Evolutionary conservation across 1,284 basidiomycete genomes (phyloP).

Genomic region (Pyrrhoderma noxium): DNA sequence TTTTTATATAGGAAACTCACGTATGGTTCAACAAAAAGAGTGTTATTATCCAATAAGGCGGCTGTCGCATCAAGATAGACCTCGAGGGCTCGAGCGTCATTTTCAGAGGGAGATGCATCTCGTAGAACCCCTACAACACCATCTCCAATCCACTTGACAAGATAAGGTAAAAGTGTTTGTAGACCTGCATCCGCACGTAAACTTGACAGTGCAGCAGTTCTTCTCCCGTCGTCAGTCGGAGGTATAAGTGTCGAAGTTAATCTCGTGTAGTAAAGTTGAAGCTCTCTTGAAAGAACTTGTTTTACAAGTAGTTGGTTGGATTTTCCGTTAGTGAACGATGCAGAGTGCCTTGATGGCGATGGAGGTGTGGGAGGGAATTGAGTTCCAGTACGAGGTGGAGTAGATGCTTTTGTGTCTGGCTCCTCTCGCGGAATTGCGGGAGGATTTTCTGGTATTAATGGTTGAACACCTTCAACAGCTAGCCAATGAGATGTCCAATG

Average conservation of each 20-base stretch:
- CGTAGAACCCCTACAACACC: constrained; percentile 67
- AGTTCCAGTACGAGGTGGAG: constrained; percentile 26
- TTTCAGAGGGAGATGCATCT: constrained; percentile 51
- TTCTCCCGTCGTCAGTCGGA: constrained; percentile 52
- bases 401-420: constrained; percentile 23
- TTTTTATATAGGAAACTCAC: constrained; percentile 41
- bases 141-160: constrained; percentile 92
- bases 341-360: constrained; percentile 26
- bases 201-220: constrained; percentile 85
- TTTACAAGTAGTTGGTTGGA: constrained; percentile 72
- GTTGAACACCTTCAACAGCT: constrained; percentile 96
- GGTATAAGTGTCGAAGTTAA: constrained; percentile 83
- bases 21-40: constrained; percentile 94
- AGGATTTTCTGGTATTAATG: constrained; percentile 94
- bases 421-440: constrained; percentile 66
- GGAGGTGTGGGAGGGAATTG: constrained; percentile 27
- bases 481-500: constrained; percentile 94
- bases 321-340: constrained; percentile 29
- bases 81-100: constrained; percentile 62
- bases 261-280: constrained; percentile 93
- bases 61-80: constrained; percentile 78
- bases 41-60: constrained; percentile 76
- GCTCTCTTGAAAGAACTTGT: constrained; percentile 88
- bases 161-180: constrained; percentile 90
- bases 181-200: constrained; percentile 87